Evolutionary conservation across 768 basidiomycete genomes (phyloP), one percentile per base, ranked within the genome.

Genomic region (Lanmaoa rubissima): DNA sequence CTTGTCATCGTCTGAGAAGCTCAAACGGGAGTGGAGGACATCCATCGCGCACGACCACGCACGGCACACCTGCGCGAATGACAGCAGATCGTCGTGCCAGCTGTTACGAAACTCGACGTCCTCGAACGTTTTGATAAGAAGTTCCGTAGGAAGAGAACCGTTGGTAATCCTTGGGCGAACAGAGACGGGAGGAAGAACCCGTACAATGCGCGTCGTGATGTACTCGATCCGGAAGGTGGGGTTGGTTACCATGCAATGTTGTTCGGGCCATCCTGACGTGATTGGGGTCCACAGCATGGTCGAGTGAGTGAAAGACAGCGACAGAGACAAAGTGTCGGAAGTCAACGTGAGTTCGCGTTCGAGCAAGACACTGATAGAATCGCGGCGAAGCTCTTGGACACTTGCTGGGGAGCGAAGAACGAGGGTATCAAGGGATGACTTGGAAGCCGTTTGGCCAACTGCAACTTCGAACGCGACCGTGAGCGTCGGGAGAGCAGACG

Each of bases 41-140:
- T 58, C 53, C 61, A 67, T 65, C 28, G 66, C 66, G 32, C 66
- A 67, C 16, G 61, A 51, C 66, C 66, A 67, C 14, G 66, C 48
- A 3, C 57, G 61, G 24, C 66, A 67, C 3, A 65, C 66, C 13
- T 65, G 66, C 14, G 66, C 66, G n/a, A 68, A 67, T 0, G 65
- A 68, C 2, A 67, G 48, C 9, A 67, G 48, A 57, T 67, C 66
- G 19, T 41, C 19, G 24, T 60, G 59, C 66, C 66, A 68, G 14
- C 51, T 68, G 34, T 56, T 24, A 2, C 43, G 46, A 43, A 59
- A 59, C 28, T 68, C 63, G 24, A 19, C 19, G 35, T 68, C 66
- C 9, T 52, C 35, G 10, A 67, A 67, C n/a, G 44, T 61, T 10
- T 60, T 60, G 19, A 67, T 53, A 3, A 67, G 66, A 6, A 68